Evolutionary conservation across 768 basidiomycete species (phyloP), one percentile per base, ranked within the genome.

Genomic region (Sutorius australiensis): DNA sequence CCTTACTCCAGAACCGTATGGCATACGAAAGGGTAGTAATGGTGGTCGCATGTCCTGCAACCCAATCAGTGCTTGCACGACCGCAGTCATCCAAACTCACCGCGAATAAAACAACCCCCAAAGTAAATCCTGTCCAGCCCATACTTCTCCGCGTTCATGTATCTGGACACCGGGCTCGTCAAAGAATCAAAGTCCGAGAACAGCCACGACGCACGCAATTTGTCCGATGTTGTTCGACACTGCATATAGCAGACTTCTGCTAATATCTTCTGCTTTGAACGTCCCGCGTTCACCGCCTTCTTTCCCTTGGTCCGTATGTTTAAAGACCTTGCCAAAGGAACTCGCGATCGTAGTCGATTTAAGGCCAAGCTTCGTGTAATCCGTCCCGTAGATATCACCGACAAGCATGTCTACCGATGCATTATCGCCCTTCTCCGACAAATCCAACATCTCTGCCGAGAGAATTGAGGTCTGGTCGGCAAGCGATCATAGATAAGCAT

Each of bases 71-170:
- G 24, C 27, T 13, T 4, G 7, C 27, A 36, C 11, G 32, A 14
- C 31, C 31, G 46, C 48, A 43, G 46, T 10, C 17, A 36, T 51
- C n/a, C 12, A 28, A 46, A 69, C 83, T 51, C 61, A 92, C 92
- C 95, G 78, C 97, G 81, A 70, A 99, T 99, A 74, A 98, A 99
- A 72, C 92, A 98, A 3, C 97, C 97, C 24, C 97, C 95, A 78
- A 98, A 99, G 76, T 98, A 99, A 59, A 99, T 98, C 67, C 92
- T 83, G 63, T 97, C 92, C 54, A 99, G 71, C 61, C 90, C 86
- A 70, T 98, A 97, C 75, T 98, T 98, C 69, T 98, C 97, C 51
- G 97, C 97, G 68, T 99, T 98, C 97, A 99, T 98, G 72, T 94
- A 98, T 59, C 66, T 60, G 61, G 53, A 48, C 33, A 48, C 36